These are phyloP conservation scores for Debaryomyces fabryi DNA, from an alignment of 1,139 yeast genomes.

Conservation along the genomic window DNA sequence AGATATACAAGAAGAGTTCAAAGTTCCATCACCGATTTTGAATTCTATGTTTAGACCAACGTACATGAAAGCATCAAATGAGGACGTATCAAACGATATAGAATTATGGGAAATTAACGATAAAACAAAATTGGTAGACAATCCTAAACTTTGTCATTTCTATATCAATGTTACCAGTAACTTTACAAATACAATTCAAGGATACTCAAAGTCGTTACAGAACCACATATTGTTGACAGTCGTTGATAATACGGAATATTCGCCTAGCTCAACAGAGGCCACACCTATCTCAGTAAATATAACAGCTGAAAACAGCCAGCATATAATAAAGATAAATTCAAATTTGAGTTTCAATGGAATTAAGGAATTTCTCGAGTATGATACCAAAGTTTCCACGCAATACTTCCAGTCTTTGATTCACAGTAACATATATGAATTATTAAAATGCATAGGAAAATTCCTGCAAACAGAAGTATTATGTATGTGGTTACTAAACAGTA, in stretches of 20 bases:
- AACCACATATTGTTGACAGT: constrained; percentile 35
- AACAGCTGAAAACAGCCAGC: constrained; percentile 17
- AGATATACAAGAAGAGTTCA: constrained; percentile 12
- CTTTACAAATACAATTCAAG: constrained; percentile 20
- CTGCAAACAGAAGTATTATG: constrained; percentile 26
- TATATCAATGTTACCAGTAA: constrained; percentile 34
- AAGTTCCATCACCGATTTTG: constrained; percentile 41
- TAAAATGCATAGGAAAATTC: constrained; percentile 36
- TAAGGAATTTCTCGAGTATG: constrained; percentile 30
- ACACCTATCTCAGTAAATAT: constrained; percentile 28
- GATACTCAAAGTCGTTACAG: constrained; percentile 22
- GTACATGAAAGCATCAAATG: constrained; percentile 19
- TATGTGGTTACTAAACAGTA: constrained; percentile 29
- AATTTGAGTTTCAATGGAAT: constrained; percentile 35
- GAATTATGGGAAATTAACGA: constrained; percentile 36
- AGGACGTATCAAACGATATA: constrained; percentile 23
- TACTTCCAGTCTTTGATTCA: constrained; percentile 33
- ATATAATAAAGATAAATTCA: constrained; percentile 41
- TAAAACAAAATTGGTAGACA: constrained; percentile 11
- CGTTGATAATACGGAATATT: constrained; percentile 44
- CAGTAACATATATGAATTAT: constrained; percentile 41
- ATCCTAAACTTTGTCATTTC: constrained; percentile 29
- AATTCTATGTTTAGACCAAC: constrained; percentile 30
- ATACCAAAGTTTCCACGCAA: constrained; percentile 34
- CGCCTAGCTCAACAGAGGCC: constrained; percentile 40